Evolutionary conservation across 2,329 filamentous ascomycete genomes (phyloP).

Genomic region (Ceratocystis ficicola): DNA sequence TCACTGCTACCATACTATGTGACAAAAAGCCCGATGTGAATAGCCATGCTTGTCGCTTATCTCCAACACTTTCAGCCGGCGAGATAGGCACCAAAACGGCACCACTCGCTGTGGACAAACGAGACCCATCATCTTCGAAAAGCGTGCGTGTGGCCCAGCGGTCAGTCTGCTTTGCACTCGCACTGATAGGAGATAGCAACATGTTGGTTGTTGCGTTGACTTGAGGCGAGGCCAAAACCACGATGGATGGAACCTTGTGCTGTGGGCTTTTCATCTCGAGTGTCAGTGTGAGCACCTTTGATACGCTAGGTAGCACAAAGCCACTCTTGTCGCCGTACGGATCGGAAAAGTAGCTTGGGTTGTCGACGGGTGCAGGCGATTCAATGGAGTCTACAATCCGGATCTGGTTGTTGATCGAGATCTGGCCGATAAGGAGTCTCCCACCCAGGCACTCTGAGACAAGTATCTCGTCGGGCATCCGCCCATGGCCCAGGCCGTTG

Average conservation of each 20-base stretch:
- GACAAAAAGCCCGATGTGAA: conserved; percentile 47
- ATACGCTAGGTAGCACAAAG: conserved; percentile 40
- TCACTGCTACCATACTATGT: conserved; percentile 38
- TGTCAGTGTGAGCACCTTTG: conserved; percentile 32
- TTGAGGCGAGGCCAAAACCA: conserved; percentile 21
- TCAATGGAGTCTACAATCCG: conserved; percentile 14
- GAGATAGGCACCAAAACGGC: conserved; percentile 44
- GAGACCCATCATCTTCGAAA: conserved; percentile 45
- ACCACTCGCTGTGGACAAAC: conserved; percentile 38
- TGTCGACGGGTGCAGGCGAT: conserved; percentile 36
- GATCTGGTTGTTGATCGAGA: conserved; percentile 23
- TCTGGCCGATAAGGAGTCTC: conserved; percentile 30
- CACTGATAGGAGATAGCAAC: neutral
- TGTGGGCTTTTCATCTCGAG: conserved; percentile 28
- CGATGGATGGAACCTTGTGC: conserved; percentile 14
- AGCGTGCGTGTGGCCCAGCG: conserved; percentile 38
- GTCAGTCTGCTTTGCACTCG: neutral
- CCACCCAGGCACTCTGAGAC: conserved; percentile 37
- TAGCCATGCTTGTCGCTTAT: conserved; percentile 42
- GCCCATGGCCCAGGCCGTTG: conserved; percentile 45
- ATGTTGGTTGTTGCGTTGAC: conserved; percentile 16
- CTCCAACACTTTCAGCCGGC: conserved; percentile 31
- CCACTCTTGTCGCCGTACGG: conserved; percentile 43
- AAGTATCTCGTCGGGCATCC: conserved; percentile 32
- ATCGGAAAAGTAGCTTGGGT: conserved; percentile 47